Evolutionary conservation across 2,329 filamentous ascomycete species (phyloP).

Genomic region (Microdochium paspali): DNA sequence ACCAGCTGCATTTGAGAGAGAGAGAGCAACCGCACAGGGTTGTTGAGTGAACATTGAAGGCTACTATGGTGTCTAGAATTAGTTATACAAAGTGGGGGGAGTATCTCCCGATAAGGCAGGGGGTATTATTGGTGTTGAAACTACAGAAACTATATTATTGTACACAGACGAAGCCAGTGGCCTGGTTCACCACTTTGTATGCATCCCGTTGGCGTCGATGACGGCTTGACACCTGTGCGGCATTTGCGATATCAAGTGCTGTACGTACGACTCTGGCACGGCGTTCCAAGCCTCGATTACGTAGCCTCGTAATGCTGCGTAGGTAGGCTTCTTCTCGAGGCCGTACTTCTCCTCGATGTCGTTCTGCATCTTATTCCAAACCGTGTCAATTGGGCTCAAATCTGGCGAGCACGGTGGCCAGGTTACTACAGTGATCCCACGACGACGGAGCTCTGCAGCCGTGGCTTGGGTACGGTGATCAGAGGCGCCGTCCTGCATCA

Average conservation of each 20-base stretch:
- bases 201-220: conserved; percentile 1
- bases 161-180: no score
- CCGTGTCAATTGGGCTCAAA: conserved; percentile 5
- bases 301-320: background rate
- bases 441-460: background rate
- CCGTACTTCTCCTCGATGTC: conserved; percentile 2
- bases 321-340: background rate
- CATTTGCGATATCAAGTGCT: conserved; percentile 3
- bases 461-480: background rate
- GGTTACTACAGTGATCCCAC: background rate
- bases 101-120: no score
- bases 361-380: conserved; percentile 6
- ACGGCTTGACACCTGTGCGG: conserved; percentile 3
- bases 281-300: background rate
- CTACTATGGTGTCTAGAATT: no score
- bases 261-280: background rate
- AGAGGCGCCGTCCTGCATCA: background rate
- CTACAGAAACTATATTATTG: no score
- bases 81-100: no score
- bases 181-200: no score
- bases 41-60: no score
- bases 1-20: no score
- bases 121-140: no score
- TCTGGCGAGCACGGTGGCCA: conserved; percentile 5
- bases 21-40: no score